Conservation (phyloP, 1,139 yeast genomes). For the Geotrichum restrictum region DNA sequence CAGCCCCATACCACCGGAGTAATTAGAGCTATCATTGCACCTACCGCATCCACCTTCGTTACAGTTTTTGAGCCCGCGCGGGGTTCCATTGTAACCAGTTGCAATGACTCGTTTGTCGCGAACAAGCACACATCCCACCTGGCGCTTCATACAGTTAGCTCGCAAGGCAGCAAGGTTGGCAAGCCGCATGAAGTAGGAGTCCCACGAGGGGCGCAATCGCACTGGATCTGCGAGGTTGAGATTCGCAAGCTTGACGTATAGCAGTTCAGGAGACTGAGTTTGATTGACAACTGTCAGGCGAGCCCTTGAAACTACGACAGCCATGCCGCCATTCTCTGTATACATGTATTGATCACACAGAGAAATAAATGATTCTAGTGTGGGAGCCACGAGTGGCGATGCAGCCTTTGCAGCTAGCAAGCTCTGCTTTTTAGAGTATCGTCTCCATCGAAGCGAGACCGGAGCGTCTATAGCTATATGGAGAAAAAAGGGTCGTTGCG, state of each 20-base stretch:
- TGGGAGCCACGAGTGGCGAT: conserved; percentile 20
- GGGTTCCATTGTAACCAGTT: conserved; percentile 97
- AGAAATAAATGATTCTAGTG: conserved; percentile 22
- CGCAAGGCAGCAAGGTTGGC: conserved; percentile 92
- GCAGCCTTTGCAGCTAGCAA: not conserved
- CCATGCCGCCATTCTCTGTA: conserved; percentile 38
- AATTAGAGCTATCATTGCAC: conserved; percentile 55
- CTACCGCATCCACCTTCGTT: conserved; percentile 93
- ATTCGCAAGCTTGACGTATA: conserved; percentile 51
- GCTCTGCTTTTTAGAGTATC: not conserved
- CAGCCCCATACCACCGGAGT: conserved; percentile 49
- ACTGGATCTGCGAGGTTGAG: conserved; percentile 54
- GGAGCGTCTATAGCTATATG: conserved; percentile 83
- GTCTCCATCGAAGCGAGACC: conserved; percentile 28
- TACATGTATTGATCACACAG: conserved; percentile 45
- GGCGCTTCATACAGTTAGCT: conserved; percentile 92
- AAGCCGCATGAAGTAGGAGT: conserved; percentile 85
- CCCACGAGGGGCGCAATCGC: conserved; percentile 91
- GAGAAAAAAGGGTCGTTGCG: conserved; percentile 79
- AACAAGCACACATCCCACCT: conserved; percentile 94
- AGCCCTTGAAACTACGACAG: conserved; percentile 55
- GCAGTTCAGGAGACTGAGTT: conserved; percentile 46
- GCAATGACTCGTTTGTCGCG: conserved; percentile 83
- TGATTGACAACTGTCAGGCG: conserved; percentile 61
- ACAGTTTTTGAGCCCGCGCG: conserved; percentile 80